These are phyloP conservation scores for Auricularia auricula-judae DNA, from an alignment of 768 basidiomycete genomes.

Conservation along the genomic window DNA sequence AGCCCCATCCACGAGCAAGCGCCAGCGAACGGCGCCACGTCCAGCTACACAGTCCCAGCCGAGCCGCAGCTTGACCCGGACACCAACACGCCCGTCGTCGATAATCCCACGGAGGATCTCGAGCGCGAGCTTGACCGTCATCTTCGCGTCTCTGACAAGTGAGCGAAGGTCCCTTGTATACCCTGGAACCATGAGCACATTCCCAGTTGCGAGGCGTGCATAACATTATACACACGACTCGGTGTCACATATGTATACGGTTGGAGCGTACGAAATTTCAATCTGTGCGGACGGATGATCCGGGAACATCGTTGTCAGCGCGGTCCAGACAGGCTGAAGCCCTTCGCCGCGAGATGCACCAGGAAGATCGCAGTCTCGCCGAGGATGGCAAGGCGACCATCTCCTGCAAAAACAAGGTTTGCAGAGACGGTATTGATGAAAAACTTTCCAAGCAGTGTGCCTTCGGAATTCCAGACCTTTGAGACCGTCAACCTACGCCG, in stretches of 20 bases:
- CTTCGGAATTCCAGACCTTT: slow-evolving; percentile 43
- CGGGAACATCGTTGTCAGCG: background rate
- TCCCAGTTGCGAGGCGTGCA: background rate
- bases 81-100: slow-evolving; percentile 59
- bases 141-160: background rate
- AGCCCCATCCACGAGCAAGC: slow-evolving; percentile 59
- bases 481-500: background rate
- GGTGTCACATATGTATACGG: background rate
- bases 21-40: slow-evolving; percentile 58
- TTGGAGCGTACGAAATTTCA: background rate
- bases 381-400: slow-evolving; percentile 28
- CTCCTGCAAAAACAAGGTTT: slow-evolving; percentile 30
- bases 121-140: slow-evolving; percentile 53
- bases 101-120: slow-evolving; percentile 76
- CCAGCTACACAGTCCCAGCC: slow-evolving; percentile 42
- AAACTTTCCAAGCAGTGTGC: slow-evolving; percentile 54
- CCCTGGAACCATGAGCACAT: background rate
- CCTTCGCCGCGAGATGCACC: slow-evolving; percentile 23
- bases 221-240: background rate
- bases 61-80: slow-evolving; percentile 15
- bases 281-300: background rate
- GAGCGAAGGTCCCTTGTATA: background rate
- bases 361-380: slow-evolving; percentile 29
- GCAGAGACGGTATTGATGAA: slow-evolving; percentile 32
- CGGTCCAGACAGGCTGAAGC: background rate